Evolutionary conservation across 169 alveolate genomes (phyloP), one percentile per base, ranked within the genome.

Genomic region (Prorocentrum cordatum): DNA sequence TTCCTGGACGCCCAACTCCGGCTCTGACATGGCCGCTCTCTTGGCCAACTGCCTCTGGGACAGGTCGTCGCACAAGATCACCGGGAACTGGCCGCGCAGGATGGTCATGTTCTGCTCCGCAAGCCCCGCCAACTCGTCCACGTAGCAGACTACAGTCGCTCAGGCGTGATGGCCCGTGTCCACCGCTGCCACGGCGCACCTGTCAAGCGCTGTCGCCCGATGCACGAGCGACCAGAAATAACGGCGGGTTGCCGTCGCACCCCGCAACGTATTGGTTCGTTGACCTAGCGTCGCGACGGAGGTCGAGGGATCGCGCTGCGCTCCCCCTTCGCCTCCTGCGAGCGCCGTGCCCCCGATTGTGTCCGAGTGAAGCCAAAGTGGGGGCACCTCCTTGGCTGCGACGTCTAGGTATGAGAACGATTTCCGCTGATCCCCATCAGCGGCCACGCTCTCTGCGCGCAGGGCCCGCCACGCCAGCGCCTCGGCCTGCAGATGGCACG

Each of bases 31-130:
- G n/a, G n/a, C n/a, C n/a, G n/a, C n/a, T n/a, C n/a, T n/a, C n/a
- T n/a, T n/a, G 0, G 67, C 83, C 83, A 64, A 71, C 29, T 39
- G 82, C 2, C 59, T 36, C 24, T 70, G 45, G 6, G 27, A 26
- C 31, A 73, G 38, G 2, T 75, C 86, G 35, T 75, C 86, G 45
- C 54, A 75, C 39, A 75, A 39, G 33, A 75, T 36, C 27, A 50
- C 80, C 59, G 24, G 24, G 24, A 36, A 68, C 6, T 72, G 45
- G 3, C 73, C 38, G 0, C 73, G 27, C 16, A 36, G 7, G 2
- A 35, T 31, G 14, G 42, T 3, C 67, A 7, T 36, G 42, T 59
- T 73, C 14, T 58, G 73, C 39, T 59, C 87, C 9, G 50, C 12
- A 22, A 77, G 6, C 36, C 29, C 45, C 62, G 26, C 18, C 26